Conservation (phyloP, 2,329 filamentous ascomycete species). For the Lecanicillium sp. region DNA sequence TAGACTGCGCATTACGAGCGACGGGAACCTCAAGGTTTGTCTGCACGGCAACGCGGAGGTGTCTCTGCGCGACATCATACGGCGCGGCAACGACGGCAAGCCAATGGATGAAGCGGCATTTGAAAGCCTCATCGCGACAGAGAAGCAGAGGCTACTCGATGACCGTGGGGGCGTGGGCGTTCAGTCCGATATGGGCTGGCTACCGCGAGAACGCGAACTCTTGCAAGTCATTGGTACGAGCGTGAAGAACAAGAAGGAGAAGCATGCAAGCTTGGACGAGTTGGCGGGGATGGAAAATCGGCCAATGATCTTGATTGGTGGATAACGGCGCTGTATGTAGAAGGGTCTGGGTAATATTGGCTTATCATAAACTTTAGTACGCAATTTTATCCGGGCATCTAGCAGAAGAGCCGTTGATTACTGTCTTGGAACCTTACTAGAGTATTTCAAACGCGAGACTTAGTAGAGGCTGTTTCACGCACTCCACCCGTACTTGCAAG, state of each 20-base stretch:
- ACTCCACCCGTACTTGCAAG: too few relatives aligned
- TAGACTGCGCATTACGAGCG: constrained; percentile 83
- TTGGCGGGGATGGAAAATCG: constrained; percentile 95
- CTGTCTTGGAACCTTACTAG: too few relatives aligned
- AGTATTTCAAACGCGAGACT: too few relatives aligned
- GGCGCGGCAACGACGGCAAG: constrained; percentile 65
- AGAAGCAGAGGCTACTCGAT: constrained; percentile 63
- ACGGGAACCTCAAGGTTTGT: constrained; percentile 95
- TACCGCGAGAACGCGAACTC: constrained; percentile 60
- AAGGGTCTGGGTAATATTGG: too few relatives aligned
- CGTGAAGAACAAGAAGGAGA: constrained; percentile 90
- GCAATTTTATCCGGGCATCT: too few relatives aligned
- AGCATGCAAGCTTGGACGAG: constrained; percentile 86
- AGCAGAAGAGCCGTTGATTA: too few relatives aligned
- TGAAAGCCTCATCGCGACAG: too few relatives aligned
- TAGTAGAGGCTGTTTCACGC: too few relatives aligned
- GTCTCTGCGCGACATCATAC: constrained; percentile 78
- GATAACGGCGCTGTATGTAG: too few relatives aligned
- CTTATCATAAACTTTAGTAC: too few relatives aligned
- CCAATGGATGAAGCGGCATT: constrained; percentile 76
- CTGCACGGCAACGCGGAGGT: constrained; percentile 93
- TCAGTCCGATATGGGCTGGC: constrained; percentile 27
- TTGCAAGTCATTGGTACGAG: constrained; percentile 81
- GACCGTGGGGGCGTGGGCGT: constrained; percentile 37
- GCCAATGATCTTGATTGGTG: constrained; percentile 99